phyloP scores from a whole-genome alignment of 257 asterid genomes.

The Solanum ahanhuiri region DNA sequence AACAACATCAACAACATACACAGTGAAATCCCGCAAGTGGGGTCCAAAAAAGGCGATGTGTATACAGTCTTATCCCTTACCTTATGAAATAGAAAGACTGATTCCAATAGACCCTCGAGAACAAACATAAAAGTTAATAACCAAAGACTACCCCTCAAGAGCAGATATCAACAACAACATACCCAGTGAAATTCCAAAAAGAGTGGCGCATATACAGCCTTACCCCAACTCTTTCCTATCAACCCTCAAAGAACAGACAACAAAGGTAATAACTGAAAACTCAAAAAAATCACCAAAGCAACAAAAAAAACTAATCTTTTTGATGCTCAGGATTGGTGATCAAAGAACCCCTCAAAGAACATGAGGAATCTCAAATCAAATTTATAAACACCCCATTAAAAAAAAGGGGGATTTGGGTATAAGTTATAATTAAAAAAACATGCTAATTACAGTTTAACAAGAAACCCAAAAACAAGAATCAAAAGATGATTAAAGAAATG shows the following conservation, averaged over 20 bases:
- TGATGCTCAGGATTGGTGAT: neutral
- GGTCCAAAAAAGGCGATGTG: neutral
- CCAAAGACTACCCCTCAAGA: neutral
- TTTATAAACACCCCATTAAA: neutral
- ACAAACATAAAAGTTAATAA: too few relatives aligned
- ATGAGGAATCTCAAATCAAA: neutral
- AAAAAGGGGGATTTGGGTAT: neutral
- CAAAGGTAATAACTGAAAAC: neutral
- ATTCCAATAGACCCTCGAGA: neutral
- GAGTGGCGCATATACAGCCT: neutral
- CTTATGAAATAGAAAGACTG: too few relatives aligned
- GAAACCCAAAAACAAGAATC: neutral
- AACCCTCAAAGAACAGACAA: neutral
- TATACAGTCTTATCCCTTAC: too few relatives aligned
- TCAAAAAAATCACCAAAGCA: neutral
- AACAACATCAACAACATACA: neutral
- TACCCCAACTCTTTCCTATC: neutral
- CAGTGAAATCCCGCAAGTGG: rapidly evolving
- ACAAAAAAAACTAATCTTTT: neutral
- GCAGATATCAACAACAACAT: neutral
- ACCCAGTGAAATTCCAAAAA: too few relatives aligned
- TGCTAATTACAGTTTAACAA: neutral
- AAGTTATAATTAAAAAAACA: neutral
- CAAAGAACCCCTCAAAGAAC: neutral
- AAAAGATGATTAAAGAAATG: neutral